phyloP scores from a whole-genome alignment of 257 asterid species.

The Solanum ossicruentum region DNA sequence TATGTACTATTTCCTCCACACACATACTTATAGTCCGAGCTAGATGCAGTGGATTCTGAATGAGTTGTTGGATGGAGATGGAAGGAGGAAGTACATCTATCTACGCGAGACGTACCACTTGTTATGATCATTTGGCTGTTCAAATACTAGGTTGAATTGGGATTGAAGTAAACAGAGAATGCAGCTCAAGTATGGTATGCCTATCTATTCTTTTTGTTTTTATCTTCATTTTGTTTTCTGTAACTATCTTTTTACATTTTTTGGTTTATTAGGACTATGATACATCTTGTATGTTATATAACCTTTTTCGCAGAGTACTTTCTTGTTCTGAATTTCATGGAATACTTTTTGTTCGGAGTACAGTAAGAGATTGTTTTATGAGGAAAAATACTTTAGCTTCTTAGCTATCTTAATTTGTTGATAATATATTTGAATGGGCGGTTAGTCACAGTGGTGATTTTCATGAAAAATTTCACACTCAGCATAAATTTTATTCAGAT shows the following conservation, averaged over 20 bases:
- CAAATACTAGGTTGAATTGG: background rate
- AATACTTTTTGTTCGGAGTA: background rate
- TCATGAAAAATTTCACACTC: background rate
- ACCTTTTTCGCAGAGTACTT: background rate
- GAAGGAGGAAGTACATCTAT: background rate
- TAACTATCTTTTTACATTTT: background rate
- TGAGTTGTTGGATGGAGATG: background rate
- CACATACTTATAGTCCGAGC: background rate
- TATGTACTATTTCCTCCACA: background rate
- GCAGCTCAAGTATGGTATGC: background rate
- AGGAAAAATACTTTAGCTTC: background rate
- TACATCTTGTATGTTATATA: background rate
- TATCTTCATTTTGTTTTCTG: background rate
- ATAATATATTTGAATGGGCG: background rate
- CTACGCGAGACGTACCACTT: background rate
- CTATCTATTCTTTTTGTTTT: background rate
- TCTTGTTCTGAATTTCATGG: background rate
- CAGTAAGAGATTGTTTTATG: background rate
- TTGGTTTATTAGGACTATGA: background rate
- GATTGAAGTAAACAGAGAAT: background rate
- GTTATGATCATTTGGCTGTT: background rate
- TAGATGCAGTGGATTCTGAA: background rate
- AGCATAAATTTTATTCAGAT: background rate
- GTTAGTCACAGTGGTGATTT: background rate
- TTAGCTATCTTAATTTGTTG: background rate